phyloP scores from a whole-genome alignment of 139 green algal species.

The Picochlorum sp. region DNA sequence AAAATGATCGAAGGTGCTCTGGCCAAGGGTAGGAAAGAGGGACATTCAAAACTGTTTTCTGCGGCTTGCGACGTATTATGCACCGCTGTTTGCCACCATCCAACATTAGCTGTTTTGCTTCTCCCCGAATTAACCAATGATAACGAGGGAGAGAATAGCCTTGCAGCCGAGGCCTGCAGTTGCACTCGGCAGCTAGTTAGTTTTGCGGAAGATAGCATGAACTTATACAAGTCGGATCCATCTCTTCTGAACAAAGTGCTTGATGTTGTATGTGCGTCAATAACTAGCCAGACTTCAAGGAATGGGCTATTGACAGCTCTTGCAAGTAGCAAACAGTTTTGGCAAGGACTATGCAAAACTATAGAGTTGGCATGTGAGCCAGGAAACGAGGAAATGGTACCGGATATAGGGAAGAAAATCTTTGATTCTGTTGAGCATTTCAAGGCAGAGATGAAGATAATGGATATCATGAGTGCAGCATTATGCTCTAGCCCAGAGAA shows the following conservation, averaged over 20 bases:
- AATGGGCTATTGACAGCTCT: not conserved
- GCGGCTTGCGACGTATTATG: constrained; percentile 29
- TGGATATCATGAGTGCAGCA: not conserved
- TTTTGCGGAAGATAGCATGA: not conserved
- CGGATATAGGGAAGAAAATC: not conserved
- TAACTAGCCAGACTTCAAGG: not conserved
- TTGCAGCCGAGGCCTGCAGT: not conserved
- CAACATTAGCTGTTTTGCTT: constrained; percentile 37
- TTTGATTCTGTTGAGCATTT: not conserved
- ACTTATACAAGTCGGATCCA: not conserved
- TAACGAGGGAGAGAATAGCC: not conserved
- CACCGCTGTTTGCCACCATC: constrained; percentile 19
- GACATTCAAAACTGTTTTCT: constrained; percentile 2
- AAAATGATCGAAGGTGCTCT: constrained; percentile 1
- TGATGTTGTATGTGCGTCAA: not conserved
- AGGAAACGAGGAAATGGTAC: not conserved
- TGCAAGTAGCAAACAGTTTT: not conserved
- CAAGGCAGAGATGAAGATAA: not conserved
- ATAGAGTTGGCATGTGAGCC: not conserved
- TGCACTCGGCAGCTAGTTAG: not conserved
- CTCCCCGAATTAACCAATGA: constrained; percentile 37
- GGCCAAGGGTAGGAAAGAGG: not conserved
- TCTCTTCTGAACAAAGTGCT: not conserved
- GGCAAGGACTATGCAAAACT: not conserved
- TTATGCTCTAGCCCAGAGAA: too few species aligned